phyloP scores from a whole-genome alignment of 352 stramenopile species.

The Pythium rhizo-oryzae region DNA sequence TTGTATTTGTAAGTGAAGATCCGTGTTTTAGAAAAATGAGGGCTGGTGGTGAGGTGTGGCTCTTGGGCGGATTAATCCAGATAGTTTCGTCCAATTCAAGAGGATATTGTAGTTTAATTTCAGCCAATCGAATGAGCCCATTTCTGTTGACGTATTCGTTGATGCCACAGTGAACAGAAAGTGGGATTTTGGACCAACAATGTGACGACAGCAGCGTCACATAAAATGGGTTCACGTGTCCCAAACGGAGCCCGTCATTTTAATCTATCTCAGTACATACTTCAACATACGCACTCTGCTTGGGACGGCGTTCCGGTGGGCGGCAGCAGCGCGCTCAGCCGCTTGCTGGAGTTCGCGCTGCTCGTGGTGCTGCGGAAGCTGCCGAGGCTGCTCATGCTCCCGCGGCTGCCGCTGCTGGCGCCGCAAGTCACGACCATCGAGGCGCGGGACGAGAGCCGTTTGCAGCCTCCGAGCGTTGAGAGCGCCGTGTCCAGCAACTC shows the following conservation, averaged over 20 bases:
- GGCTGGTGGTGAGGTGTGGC: background rate
- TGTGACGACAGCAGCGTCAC: constrained; percentile 29
- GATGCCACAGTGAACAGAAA: constrained; percentile 8
- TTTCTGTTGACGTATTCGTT: constrained; percentile 23
- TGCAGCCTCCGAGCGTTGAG: constrained; percentile 7
- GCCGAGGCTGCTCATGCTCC: constrained; percentile 6
- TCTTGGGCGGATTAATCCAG: background rate
- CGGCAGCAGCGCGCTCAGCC: background rate
- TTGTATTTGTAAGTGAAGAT: too few relatives aligned
- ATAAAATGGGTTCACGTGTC: constrained; percentile 28
- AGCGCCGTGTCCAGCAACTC: constrained; percentile 25
- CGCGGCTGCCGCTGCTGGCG: constrained; percentile 3
- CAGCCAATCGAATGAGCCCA: background rate
- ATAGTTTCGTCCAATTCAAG: constrained; percentile 4
- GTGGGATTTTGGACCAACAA: constrained; percentile 12
- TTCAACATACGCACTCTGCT: background rate
- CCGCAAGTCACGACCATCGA: constrained; percentile 1
- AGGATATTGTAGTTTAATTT: background rate
- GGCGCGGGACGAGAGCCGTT: constrained; percentile 1
- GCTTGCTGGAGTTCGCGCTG: constrained; percentile 1
- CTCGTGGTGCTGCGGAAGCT: constrained; percentile 8
- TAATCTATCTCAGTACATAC: constrained; percentile 2
- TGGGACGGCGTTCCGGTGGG: background rate
- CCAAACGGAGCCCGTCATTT: background rate
- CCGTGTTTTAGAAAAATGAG: constrained; percentile 15